A percentile compares a stretch with the other conserved stretches of the same genome.
phyloP scores from a whole-genome alignment of 2,329 filamentous ascomycete genomes.

The Fusarium floridanum region DNA sequence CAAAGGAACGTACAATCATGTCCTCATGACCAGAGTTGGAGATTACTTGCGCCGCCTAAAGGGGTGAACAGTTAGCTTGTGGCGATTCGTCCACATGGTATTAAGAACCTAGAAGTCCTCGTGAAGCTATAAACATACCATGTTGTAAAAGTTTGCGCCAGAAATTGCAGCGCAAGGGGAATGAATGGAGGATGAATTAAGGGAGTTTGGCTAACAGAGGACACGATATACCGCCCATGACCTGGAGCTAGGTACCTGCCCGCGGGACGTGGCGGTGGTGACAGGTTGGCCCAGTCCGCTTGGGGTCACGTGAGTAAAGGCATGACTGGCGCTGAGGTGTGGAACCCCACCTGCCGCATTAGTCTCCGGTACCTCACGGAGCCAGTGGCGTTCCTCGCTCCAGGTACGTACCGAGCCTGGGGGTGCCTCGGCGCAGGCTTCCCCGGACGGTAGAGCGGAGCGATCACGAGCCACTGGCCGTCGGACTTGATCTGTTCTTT shows the following conservation, averaged over 20 bases:
- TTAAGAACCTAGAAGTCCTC: neutral
- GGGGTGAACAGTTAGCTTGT: slow-evolving; percentile 46
- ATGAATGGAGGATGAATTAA: slow-evolving; percentile 24
- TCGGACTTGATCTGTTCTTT: slow-evolving; percentile 27
- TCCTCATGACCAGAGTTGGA: slow-evolving; percentile 82
- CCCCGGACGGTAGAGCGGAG: slow-evolving; percentile 42
- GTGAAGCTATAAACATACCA: slow-evolving; percentile 36
- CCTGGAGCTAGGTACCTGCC: slow-evolving; percentile 40
- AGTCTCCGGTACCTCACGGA: slow-evolving; percentile 15
- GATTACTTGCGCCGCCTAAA: slow-evolving; percentile 59
- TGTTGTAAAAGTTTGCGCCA: slow-evolving; percentile 37
- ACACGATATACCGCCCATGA: slow-evolving; percentile 49
- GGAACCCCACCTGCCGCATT: slow-evolving; percentile 43
- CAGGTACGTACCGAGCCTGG: slow-evolving; percentile 33
- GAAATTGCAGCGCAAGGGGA: slow-evolving; percentile 26
- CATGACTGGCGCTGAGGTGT: slow-evolving; percentile 20
- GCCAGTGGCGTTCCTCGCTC: neutral
- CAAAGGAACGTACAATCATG: slow-evolving; percentile 87
- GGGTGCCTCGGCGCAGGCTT: slow-evolving; percentile 42
- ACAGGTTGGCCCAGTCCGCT: slow-evolving; percentile 44
- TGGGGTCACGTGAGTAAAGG: slow-evolving; percentile 35
- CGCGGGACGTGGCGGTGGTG: slow-evolving; percentile 42
- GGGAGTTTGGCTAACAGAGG: slow-evolving; percentile 44
- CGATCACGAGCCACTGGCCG: slow-evolving; percentile 43
- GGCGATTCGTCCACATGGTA: neutral